Percentiles rank a stretch among this genome's conserved stretches.
phyloP scores from a whole-genome alignment of 495 filamentous ascomycete genomes.

The Penicillium cataractarum region DNA sequence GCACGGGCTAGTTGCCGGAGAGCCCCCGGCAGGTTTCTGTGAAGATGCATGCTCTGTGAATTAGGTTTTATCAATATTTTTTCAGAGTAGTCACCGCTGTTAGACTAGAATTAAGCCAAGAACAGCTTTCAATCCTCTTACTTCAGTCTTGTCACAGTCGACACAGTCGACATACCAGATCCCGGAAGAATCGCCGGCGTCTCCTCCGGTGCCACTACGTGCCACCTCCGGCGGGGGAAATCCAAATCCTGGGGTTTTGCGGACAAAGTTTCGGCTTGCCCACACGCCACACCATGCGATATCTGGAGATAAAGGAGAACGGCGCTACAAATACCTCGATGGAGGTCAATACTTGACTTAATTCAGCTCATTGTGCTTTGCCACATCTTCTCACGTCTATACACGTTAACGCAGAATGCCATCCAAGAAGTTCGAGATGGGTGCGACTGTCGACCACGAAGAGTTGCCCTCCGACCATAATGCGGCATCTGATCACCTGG shows the following conservation, averaged over 20 bases:
- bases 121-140: background rate
- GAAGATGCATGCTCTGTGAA: background rate
- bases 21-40: background rate
- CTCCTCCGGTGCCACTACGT: conserved; percentile 3
- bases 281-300: background rate
- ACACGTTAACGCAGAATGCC: background rate
- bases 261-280: conserved; percentile 1
- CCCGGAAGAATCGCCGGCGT: conserved; percentile 2
- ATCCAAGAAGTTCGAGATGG: conserved; percentile 8
- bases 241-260: conserved; percentile 3
- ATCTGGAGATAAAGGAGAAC: background rate
- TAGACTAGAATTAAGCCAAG: background rate
- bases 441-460: conserved; percentile 7
- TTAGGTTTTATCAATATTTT: background rate
- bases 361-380: background rate
- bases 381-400: background rate
- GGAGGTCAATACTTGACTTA: background rate
- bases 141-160: background rate
- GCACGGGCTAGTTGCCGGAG: background rate
- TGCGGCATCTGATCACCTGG: background rate
- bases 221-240: conserved; percentile 6
- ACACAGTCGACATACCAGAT: background rate
- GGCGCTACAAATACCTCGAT: conserved; percentile 1
- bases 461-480: conserved; percentile 5
- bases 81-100: background rate